Conservation (phyloP, 2,329 filamentous ascomycete genomes). For the Aspergillus oerlinghausenensis region DNA sequence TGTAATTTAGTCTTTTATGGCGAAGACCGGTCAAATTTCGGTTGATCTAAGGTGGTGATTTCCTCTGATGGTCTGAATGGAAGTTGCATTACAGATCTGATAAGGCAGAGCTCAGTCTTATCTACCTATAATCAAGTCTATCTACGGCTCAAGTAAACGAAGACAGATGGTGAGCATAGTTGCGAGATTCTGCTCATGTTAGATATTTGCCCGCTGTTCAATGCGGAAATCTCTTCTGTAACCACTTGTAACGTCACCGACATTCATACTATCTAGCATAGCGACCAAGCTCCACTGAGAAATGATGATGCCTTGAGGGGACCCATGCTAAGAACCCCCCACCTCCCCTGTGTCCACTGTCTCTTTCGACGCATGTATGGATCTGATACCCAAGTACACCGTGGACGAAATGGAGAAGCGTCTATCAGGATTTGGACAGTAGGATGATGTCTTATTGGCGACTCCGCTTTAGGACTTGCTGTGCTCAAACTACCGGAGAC, state of each 20-base stretch:
- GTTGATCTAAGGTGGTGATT: background rate
- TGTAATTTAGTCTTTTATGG: background rate
- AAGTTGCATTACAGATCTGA: background rate
- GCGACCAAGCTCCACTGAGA: conserved; percentile 4
- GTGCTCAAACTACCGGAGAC: background rate
- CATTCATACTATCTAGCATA: background rate
- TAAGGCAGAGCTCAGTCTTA: background rate
- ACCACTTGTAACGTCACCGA: background rate
- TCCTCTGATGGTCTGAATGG: background rate
- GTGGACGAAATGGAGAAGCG: background rate
- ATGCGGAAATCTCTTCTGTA: background rate
- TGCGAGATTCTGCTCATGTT: background rate
- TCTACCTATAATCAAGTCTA: background rate
- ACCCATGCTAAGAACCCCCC: background rate
- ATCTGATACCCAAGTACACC: background rate
- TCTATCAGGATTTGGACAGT: background rate
- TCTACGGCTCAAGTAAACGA: background rate
- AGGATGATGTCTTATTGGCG: background rate
- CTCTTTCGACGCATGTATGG: background rate
- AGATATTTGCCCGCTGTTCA: background rate
- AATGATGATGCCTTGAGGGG: conserved; percentile 11
- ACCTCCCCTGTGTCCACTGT: background rate
- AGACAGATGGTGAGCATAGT: background rate
- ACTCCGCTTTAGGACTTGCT: background rate
- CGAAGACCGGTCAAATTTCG: background rate